Conservation (phyloP, 2,329 filamentous ascomycete genomes). For the Magnaporthiopsis incrustans region DNA sequence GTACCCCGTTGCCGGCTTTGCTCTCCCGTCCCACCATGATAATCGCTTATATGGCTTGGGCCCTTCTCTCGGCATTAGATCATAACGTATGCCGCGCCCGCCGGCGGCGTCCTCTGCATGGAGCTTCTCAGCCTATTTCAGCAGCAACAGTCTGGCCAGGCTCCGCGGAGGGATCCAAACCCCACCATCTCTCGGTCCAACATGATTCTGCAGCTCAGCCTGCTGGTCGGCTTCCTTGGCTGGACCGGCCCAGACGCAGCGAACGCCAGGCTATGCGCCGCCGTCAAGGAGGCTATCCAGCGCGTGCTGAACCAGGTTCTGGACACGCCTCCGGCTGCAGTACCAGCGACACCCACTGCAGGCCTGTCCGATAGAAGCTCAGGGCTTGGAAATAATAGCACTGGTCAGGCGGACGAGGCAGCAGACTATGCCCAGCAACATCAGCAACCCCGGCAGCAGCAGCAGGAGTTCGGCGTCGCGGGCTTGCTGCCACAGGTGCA, state of each 20-base stretch:
- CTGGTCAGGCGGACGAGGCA: neutral
- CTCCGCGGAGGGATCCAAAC: constrained; percentile 3
- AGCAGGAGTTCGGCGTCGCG: neutral
- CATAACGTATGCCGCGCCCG: constrained; percentile 41
- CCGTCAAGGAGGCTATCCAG: constrained; percentile 40
- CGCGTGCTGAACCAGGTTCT: constrained; percentile 41
- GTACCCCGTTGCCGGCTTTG: no score
- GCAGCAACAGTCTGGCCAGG: constrained; percentile 16
- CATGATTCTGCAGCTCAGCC: constrained; percentile 43
- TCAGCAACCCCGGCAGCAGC: neutral
- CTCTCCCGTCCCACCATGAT: no score
- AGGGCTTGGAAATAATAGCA: neutral
- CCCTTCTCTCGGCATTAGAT: constrained; percentile 21
- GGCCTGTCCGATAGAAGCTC: neutral
- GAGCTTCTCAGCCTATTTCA: constrained; percentile 38
- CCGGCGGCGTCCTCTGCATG: constrained; percentile 40
- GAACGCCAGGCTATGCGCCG: constrained; percentile 38
- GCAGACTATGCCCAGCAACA: neutral
- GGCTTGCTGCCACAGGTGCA: neutral
- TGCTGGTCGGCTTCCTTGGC: constrained; percentile 42
- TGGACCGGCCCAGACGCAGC: constrained; percentile 40
- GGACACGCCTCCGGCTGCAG: constrained; percentile 19
- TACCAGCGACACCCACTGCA: constrained; percentile 10
- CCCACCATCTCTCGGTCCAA: constrained; percentile 32
- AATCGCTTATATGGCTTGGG: neutral